Conservation (phyloP, 1,284 basidiomycete genomes). For the Irpex sp. region DNA sequence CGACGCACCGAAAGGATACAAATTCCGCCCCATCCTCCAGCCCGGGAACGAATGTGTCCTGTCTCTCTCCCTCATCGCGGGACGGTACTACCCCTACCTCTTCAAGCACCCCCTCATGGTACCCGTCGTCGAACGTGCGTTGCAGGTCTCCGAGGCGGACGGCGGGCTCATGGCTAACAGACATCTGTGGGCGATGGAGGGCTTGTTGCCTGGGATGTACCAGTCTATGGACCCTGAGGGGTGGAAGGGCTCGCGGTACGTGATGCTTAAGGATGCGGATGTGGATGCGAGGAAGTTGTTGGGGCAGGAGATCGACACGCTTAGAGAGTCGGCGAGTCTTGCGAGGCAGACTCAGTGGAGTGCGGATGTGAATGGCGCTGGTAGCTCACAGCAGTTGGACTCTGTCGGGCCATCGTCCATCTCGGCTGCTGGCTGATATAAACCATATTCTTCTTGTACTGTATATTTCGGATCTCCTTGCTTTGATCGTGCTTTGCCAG, state of each 20-base stretch:
- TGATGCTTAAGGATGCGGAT: constrained; percentile 57
- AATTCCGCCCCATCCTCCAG: constrained; percentile 61
- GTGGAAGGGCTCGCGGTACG: constrained; percentile 43
- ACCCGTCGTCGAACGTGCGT: constrained; percentile 33
- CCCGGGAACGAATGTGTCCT: constrained; percentile 61
- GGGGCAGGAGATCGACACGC: constrained; percentile 1
- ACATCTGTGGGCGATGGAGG: constrained; percentile 62
- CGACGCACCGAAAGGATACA: constrained; percentile 54
- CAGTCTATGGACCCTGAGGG: constrained; percentile 58
- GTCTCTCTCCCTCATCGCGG: constrained; percentile 60
- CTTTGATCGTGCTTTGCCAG: background rate
- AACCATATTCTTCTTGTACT: background rate
- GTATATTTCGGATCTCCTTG: background rate
- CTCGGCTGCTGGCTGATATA: background rate
- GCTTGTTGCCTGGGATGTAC: constrained; percentile 53
- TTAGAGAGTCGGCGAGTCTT: background rate
- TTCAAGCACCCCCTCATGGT: constrained; percentile 54
- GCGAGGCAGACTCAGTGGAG: background rate
- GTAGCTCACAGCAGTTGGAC: background rate
- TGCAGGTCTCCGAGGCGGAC: constrained; percentile 23
- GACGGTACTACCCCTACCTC: constrained; percentile 69
- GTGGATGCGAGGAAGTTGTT: constrained; percentile 30
- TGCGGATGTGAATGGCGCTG: background rate
- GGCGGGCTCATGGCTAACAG: constrained; percentile 34
- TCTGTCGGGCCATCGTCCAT: background rate